These are phyloP conservation scores for Neurospora sp. DNA, from an alignment of 495 filamentous ascomycete species.

Conservation along the genomic window DNA sequence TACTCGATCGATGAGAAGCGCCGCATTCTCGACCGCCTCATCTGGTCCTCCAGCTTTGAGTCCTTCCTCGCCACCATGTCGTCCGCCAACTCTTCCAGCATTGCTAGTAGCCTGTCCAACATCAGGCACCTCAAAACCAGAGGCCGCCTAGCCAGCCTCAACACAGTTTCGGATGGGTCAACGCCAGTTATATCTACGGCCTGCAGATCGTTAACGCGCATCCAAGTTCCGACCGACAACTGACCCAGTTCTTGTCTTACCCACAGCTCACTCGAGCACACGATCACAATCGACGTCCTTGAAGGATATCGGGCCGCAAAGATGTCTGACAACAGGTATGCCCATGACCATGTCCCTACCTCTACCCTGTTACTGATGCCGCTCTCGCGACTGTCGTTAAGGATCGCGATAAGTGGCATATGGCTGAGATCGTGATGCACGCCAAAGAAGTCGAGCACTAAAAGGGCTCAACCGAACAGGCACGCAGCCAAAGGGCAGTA, in stretches of 20 bases:
- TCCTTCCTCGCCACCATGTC: constrained; percentile 64
- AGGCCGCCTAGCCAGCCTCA: not conserved
- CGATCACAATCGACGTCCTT: constrained; percentile 22
- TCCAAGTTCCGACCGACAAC: constrained; percentile 4
- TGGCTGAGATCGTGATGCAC: no score
- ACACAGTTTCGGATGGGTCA: no score
- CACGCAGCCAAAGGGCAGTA: constrained; percentile 44
- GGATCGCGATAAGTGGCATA: no score
- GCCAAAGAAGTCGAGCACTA: no score
- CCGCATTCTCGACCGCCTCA: constrained; percentile 88
- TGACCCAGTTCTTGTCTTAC: constrained; percentile 23
- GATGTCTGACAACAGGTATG: no score
- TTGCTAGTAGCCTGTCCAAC: not conserved
- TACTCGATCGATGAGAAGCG: constrained; percentile 97
- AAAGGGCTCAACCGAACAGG: no score
- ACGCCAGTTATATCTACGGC: no score
- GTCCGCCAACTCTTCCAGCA: no score
- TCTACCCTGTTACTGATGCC: constrained; percentile 52
- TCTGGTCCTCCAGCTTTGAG: constrained; percentile 97
- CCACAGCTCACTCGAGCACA: constrained; percentile 10
- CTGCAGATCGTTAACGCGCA: no score
- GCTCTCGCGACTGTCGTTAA: constrained; percentile 59
- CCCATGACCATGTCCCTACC: no score
- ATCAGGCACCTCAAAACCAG: not conserved
- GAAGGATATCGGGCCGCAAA: constrained; percentile 17